These are phyloP conservation scores for Cubamyces sp. DNA, from an alignment of 768 basidiomycete species.

Conservation along the genomic window DNA sequence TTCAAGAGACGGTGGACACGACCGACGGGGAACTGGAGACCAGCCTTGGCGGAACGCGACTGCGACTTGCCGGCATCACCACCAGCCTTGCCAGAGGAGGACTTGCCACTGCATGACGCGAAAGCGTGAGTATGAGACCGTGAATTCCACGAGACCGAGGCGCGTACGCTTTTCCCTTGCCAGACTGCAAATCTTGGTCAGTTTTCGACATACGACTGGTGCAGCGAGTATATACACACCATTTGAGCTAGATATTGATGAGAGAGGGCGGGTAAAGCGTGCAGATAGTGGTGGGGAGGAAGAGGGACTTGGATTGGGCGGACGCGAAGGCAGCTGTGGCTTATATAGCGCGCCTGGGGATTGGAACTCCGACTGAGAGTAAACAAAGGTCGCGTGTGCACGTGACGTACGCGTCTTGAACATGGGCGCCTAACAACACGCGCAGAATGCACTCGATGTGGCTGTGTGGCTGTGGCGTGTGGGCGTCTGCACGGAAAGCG, in stretches of 20 bases:
- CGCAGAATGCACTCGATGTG: conserved; percentile 8
- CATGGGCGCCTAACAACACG: conserved; percentile 22
- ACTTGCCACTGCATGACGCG: conserved; percentile 45
- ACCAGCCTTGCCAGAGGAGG: conserved; percentile 50
- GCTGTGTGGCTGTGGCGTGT: conserved; percentile 1
- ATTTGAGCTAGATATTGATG: conserved; percentile 34
- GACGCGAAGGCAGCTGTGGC: conserved; percentile 31
- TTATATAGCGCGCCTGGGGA: conserved; percentile 33
- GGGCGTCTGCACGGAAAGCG: neutral
- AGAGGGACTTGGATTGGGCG: conserved; percentile 27
- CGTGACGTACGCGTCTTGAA: conserved; percentile 31
- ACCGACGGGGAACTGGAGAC: conserved; percentile 78
- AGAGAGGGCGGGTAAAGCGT: conserved; percentile 21
- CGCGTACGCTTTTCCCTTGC: conserved; percentile 58
- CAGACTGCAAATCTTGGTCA: conserved; percentile 44
- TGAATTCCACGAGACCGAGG: neutral
- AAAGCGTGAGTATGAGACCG: conserved; percentile 8
- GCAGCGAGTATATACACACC: conserved; percentile 35
- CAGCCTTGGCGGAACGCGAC: conserved; percentile 69
- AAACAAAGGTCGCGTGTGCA: conserved; percentile 30
- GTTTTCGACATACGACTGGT: conserved; percentile 8
- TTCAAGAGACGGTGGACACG: conserved; percentile 82
- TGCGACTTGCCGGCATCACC: conserved; percentile 56
- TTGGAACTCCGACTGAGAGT: conserved; percentile 34
- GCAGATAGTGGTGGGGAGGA: conserved; percentile 32